These are phyloP conservation scores for Trypanosoma brucei DNA, from an alignment of 208 protist genomes.

Conservation along the genomic window DNA sequence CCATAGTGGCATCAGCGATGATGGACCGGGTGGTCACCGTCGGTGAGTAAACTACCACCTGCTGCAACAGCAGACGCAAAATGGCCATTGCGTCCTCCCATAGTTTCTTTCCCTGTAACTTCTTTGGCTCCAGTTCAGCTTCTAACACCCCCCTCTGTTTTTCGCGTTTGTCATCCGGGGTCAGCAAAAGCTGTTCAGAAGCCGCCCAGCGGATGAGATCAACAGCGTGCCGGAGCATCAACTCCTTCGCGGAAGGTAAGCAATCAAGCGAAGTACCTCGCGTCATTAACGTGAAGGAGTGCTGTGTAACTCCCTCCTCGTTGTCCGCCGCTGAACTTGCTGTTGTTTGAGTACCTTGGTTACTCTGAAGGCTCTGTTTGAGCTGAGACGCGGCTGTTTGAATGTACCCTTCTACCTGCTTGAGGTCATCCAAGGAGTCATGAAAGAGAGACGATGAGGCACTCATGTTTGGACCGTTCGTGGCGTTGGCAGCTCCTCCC, in stretches of 20 bases:
- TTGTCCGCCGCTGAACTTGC: neutral
- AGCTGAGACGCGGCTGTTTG: slow-evolving; percentile 14
- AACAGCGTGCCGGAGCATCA: slow-evolving; percentile 22
- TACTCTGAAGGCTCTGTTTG: slow-evolving; percentile 1
- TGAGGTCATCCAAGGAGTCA: slow-evolving; percentile 11
- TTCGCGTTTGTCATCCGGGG: slow-evolving; percentile 5
- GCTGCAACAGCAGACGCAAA: slow-evolving; percentile 50
- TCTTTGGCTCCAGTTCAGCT: neutral
- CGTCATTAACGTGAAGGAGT: neutral
- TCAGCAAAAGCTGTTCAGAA: slow-evolving; percentile 19
- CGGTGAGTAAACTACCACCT: slow-evolving; percentile 28
- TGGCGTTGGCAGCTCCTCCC: neutral
- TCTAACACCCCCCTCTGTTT: slow-evolving; percentile 10
- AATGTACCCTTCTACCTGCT: slow-evolving; percentile 20
- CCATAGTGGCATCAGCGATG: neutral
- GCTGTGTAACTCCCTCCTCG: neutral
- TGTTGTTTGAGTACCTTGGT: neutral
- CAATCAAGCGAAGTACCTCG: neutral
- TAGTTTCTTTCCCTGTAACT: slow-evolving; percentile 2
- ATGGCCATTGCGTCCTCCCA: slow-evolving; percentile 33
- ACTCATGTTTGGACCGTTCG: no score
- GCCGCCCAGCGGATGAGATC: slow-evolving; percentile 16
- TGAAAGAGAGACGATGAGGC: neutral
- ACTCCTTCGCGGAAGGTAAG: slow-evolving; percentile 4
- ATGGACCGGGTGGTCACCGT: slow-evolving; percentile 1